Base-by-base conservation (phyloP, 768 basidiomycete genomes). In the Mycena vitilis region DNA sequence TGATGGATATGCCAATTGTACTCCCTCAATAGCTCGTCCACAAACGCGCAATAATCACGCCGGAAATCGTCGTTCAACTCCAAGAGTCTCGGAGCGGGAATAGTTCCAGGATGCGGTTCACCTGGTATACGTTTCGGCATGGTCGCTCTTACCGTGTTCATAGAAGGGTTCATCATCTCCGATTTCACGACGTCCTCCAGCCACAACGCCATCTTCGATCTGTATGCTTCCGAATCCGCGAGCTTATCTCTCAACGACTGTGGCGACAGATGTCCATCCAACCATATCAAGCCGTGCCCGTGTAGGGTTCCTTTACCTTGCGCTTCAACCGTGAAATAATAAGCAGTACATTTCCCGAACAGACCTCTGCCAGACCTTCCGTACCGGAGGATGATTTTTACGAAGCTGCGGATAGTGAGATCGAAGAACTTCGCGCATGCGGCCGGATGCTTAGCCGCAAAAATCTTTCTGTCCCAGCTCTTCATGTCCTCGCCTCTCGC, bases 251-350 rank as follows among this genome's bases (percentile, higher is more conserved):
- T 22, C 52, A 62, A 45, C 2, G 37, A 11, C 20, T 62, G 61
- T 0, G 79, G 76, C 4, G 72, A 72, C 9, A 72, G 69, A 38
- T 72, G 67, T 0, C 75, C 77, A 23, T 68, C 22, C 0, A 80
- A 38, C 79, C 79, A 80, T 4, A 80, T 60, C 1, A 79, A 38
- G 56, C 76, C 69, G 61, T 80, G 79, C 22, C 71, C 71, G 61
- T 80, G 79, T 4, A 79, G 60, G 9, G 72, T 72, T 0, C 75
- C 77, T 34, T 71, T 58, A 5, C 74, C 74, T 51, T 78, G 79
- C 1, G 71, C 61, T 54, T 80, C 79, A 0, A 76, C 68, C 68
- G 62, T 68, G 49, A 11, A 53, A 25, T 63, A 65, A 30, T 60
- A 68, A 1, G 6, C 53, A 2, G 34, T 25, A 15, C 59, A 68